Evolutionary conservation across 164 flowering plant species (phyloP), one percentile per base, ranked within the genome.

Genomic region (Umbilicus rupestris): DNA sequence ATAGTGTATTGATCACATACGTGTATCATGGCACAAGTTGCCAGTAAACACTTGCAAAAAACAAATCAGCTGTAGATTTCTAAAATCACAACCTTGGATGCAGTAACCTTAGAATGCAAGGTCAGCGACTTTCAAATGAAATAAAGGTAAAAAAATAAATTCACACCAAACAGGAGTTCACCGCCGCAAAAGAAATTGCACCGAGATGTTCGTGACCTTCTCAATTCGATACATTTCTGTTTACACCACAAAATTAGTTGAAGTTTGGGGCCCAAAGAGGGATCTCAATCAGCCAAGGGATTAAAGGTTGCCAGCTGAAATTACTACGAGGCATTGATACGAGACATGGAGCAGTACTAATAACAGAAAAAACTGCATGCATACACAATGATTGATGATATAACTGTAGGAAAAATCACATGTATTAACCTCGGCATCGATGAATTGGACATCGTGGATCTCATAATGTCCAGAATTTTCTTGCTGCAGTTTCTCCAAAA

Each of bases 361-460:
- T 15, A 26, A 16, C 16, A 39, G 9, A 22, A 62, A 3, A 62
- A 22, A 24, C 5, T 35, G n/a, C 24, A 39, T 20, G 28, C 10
- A 62, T 35, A 62, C n/a, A 26, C 20, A 29, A 22, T 22, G 30
- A 20, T 24, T 33, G 42, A 37, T 62, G 44, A 14, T 1, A 17
- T 15, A 33, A n/a, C 2, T 20, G 24, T 41, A 64, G 66, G 26
- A 28, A 39, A 42, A 19, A 20, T 65, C 1, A 9, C 9, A 5
- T 46, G 26, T 14, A 58, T 10, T 49, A 69, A 79, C 86, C 86
- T 83, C 82, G 24, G 86, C 86, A 67, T 62, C 68, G 41, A 83
- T 79, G 46, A 60, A 76, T 14, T 74, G 78, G 29, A 78, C 77
- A 67, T 83, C 83, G 58, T 50, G 77, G n/a, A 81, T 80, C 55